phyloP scores from a whole-genome alignment of 495 filamentous ascomycete species.

The Podospora australis region DNA sequence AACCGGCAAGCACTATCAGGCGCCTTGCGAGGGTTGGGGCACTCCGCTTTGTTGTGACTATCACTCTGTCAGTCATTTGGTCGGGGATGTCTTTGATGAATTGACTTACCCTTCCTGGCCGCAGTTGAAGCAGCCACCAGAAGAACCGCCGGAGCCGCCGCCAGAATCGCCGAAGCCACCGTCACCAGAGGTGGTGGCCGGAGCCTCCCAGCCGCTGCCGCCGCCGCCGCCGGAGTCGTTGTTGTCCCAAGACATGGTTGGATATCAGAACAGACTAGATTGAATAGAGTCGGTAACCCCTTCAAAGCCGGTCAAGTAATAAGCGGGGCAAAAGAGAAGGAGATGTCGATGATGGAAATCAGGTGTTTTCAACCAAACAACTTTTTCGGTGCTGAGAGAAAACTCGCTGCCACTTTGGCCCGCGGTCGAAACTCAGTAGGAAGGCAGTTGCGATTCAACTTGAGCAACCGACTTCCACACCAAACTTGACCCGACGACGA shows the following conservation, averaged over 20 bases:
- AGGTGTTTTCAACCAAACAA: too few relatives aligned
- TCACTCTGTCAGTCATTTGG: slow-evolving; percentile 10
- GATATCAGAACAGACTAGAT: too few relatives aligned
- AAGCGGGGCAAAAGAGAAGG: too few relatives aligned
- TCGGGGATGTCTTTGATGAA: background rate
- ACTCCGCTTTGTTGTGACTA: slow-evolving; percentile 50
- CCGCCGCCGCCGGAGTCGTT: background rate
- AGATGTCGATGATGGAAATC: too few relatives aligned
- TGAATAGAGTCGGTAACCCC: too few relatives aligned
- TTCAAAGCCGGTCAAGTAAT: too few relatives aligned
- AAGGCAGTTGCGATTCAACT: too few relatives aligned
- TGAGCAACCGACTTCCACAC: too few relatives aligned
- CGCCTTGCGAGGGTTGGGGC: slow-evolving; percentile 36
- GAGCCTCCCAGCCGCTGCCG: background rate
- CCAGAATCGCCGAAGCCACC: background rate
- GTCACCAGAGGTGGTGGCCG: background rate
- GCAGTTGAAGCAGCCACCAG: slow-evolving; percentile 76
- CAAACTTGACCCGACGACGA: too few relatives aligned
- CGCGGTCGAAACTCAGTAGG: too few relatives aligned
- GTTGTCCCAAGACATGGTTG: slow-evolving; percentile 2
- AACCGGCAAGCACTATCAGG: slow-evolving; percentile 56
- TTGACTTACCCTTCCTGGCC: slow-evolving; percentile 58
- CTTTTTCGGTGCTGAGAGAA: too few relatives aligned
- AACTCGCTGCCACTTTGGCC: too few relatives aligned
- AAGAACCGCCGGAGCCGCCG: slow-evolving; percentile 53